These are phyloP conservation scores for Leucosporidium scottii DNA, from an alignment of 768 basidiomycete species.

Conservation along the genomic window DNA sequence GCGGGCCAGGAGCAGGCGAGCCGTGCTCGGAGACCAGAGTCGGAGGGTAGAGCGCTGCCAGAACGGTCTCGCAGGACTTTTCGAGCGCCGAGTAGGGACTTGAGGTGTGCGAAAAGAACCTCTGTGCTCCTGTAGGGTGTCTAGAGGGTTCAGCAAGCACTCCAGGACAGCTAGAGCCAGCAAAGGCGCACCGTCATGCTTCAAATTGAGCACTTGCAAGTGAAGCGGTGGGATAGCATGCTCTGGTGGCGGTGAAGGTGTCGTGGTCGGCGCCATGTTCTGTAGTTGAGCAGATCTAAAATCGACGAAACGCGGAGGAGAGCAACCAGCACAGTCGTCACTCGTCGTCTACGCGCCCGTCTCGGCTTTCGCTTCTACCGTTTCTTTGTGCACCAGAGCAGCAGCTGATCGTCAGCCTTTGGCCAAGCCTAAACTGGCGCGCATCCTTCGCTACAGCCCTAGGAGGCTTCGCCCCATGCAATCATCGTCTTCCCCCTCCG, in stretches of 20 bases:
- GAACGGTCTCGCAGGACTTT: conserved; percentile 1
- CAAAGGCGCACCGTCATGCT: not conserved
- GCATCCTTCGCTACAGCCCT: too few relatives aligned
- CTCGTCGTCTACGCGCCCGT: too few relatives aligned
- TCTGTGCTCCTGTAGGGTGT: not conserved
- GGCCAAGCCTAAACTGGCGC: too few relatives aligned
- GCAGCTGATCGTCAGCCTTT: too few relatives aligned
- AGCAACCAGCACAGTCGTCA: too few relatives aligned
- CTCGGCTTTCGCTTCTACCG: too few relatives aligned
- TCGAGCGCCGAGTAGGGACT: not conserved
- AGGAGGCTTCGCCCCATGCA: too few relatives aligned
- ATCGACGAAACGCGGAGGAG: too few relatives aligned
- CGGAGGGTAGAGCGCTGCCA: conserved; percentile 10
- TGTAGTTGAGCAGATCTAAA: not conserved
- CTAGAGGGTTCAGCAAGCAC: accelerated
- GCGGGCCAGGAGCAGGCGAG: not conserved
- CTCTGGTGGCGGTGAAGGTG: not conserved
- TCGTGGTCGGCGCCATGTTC: not conserved
- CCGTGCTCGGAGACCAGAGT: not conserved
- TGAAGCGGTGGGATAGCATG: conserved; percentile 3
- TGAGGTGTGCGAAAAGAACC: conserved; percentile 3
- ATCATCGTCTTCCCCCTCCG: too few relatives aligned
- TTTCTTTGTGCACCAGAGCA: too few relatives aligned
- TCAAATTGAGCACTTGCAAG: not conserved
- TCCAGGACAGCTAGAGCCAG: too few relatives aligned